phyloP scores from a whole-genome alignment of 129 eudicot species.

The Lactuca saligna region DNA sequence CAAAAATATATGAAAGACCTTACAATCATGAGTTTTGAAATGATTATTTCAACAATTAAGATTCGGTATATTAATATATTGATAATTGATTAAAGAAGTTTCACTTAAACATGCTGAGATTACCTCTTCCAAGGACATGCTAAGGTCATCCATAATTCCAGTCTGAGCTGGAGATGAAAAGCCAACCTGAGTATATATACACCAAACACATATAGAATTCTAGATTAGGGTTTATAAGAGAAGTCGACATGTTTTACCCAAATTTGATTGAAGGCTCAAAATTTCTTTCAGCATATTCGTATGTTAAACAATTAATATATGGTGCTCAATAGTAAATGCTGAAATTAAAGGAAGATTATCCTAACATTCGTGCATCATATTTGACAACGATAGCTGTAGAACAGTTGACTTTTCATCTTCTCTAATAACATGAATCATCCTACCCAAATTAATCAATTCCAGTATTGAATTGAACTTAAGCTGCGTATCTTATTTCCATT shows the following conservation, averaged over 20 bases:
- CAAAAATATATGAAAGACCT: not conserved
- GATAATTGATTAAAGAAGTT: no score
- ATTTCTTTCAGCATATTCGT: no score
- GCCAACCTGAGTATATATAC: conserved; percentile 55
- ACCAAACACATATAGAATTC: conserved; percentile 1
- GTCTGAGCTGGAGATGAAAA: conserved; percentile 83
- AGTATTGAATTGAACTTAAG: not conserved
- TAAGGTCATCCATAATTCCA: conserved; percentile 74
- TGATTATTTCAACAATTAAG: not conserved
- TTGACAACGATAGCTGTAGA: not conserved
- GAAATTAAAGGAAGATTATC: not conserved
- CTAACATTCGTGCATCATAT: not conserved
- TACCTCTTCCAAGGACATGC: conserved; percentile 75
- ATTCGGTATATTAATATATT: not conserved
- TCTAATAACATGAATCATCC: not conserved
- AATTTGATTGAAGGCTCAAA: no score
- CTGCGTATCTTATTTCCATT: not conserved
- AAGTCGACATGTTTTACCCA: not conserved
- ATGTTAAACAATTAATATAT: not conserved
- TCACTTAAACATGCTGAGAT: not conserved
- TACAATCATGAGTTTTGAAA: not conserved
- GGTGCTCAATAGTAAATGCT: not conserved
- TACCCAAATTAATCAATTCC: not conserved
- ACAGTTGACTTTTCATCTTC: not conserved
- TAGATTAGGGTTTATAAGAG: not conserved